A percentile compares a stretch with the other conserved stretches of the same genome.
Conservation (phyloP, 2,329 filamentous ascomycete genomes). For the Harringtonia lauricola region DNA sequence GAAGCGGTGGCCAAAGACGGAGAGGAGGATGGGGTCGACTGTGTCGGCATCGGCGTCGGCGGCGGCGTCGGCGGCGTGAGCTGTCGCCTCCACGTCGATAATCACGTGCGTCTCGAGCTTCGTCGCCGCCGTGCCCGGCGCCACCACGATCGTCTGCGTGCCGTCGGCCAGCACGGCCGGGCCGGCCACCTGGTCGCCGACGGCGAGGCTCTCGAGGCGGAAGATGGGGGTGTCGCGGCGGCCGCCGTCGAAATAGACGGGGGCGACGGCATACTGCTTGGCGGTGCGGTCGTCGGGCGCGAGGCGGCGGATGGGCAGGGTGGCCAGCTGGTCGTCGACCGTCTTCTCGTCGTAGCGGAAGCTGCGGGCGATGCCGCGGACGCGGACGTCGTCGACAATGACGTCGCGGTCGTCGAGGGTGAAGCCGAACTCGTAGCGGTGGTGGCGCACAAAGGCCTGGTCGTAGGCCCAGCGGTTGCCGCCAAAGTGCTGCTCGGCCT, state of each 20-base stretch:
- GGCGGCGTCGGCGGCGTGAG: slow-evolving; percentile 24
- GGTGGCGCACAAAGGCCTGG: slow-evolving; percentile 73
- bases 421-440: slow-evolving; percentile 89
- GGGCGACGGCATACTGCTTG: slow-evolving; percentile 53
- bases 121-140: slow-evolving; percentile 64
- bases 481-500: slow-evolving; percentile 45
- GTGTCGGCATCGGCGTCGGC: slow-evolving; percentile 8
- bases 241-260: slow-evolving; percentile 79
- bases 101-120: slow-evolving; percentile 81
- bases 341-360: slow-evolving; percentile 71
- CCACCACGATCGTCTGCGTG: slow-evolving; percentile 86
- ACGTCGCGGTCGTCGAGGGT: slow-evolving; percentile 75
- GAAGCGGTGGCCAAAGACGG: slow-evolving; percentile 71
- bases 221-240: slow-evolving; percentile 71
- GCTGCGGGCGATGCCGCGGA: slow-evolving; percentile 80
- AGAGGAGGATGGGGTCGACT: slow-evolving; percentile 68
- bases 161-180: slow-evolving; percentile 81
- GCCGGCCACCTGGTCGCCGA: slow-evolving; percentile 64
- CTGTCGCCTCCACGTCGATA: slow-evolving; percentile 46
- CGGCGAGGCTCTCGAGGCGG: slow-evolving; percentile 60
- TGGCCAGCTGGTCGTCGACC: slow-evolving; percentile 71
- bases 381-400: slow-evolving; percentile 81
- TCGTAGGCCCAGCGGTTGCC: slow-evolving; percentile 73
- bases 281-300: background rate
- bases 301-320: slow-evolving; percentile 43